Evolutionary conservation across 768 basidiomycete genomes (phyloP).

Genomic region (Pleurotus eryngii): DNA sequence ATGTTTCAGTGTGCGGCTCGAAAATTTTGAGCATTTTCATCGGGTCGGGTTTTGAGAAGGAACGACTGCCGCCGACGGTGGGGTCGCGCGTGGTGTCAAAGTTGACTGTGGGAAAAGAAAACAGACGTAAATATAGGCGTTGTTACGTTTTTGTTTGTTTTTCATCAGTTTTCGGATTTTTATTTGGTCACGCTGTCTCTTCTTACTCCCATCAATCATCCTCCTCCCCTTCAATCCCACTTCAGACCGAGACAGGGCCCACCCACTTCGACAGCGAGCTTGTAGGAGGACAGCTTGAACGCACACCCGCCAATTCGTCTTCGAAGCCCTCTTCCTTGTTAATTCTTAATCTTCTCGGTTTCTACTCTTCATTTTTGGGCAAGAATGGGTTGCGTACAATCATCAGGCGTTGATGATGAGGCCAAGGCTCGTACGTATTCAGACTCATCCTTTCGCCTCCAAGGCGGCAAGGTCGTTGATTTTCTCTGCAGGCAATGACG

Average conservation of each 20-base stretch:
- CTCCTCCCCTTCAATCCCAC: neutral
- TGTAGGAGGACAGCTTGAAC: neutral
- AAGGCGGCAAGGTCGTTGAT: neutral
- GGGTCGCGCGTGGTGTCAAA: constrained; percentile 1
- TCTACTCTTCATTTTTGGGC: constrained; percentile 1
- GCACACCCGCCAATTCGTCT: neutral
- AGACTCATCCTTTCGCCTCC: neutral
- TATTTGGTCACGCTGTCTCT: constrained; percentile 7
- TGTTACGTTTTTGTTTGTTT: constrained; percentile 10
- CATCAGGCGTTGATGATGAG: constrained; percentile 68
- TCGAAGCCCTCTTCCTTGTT: neutral
- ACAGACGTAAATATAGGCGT: neutral
- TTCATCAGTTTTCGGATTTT: constrained; percentile 7
- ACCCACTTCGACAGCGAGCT: neutral
- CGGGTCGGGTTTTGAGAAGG: too few relatives aligned
- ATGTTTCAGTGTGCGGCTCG: neutral
- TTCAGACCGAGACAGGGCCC: neutral
- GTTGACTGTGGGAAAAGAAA: neutral
- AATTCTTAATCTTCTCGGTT: neutral
- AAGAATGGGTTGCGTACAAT: constrained; percentile 74
- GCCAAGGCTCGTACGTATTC: constrained; percentile 73
- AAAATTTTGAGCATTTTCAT: neutral
- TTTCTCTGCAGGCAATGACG: constrained; percentile 68
- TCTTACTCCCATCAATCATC: constrained; percentile 8
- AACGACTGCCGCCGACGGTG: neutral